Evolutionary conservation across 306 rosid genomes (phyloP).

Genomic region (Argentina anserina): DNA sequence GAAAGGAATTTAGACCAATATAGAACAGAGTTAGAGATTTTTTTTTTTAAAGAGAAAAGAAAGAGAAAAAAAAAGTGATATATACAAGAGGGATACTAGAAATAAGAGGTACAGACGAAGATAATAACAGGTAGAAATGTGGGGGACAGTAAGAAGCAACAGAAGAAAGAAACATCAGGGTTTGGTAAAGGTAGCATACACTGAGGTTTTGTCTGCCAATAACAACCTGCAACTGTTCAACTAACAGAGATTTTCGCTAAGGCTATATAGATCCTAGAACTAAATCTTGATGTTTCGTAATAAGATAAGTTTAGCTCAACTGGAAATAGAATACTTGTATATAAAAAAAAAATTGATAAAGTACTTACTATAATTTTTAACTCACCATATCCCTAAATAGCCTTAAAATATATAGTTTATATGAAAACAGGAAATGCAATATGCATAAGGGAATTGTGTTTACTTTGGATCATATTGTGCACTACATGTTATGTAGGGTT

Average conservation of each 20-base stretch:
- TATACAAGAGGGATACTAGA: not conserved
- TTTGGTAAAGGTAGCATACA: not conserved
- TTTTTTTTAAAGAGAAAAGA: not conserved
- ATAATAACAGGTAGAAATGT: not conserved
- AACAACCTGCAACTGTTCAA: not conserved
- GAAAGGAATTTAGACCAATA: not conserved
- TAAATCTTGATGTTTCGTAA: not conserved
- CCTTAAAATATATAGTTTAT: not conserved
- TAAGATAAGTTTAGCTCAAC: not conserved
- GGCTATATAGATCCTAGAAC: not conserved
- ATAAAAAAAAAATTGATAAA: no score
- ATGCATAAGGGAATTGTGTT: not conserved
- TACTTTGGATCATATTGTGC: not conserved
- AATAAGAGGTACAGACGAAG: not conserved
- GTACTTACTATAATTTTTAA: not conserved
- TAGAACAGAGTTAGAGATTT: not conserved
- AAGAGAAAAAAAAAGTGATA: not conserved
- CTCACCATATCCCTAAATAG: not conserved
- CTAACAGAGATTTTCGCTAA: not conserved
- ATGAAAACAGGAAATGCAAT: not conserved
- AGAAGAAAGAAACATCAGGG: not conserved
- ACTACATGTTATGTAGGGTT: conserved; percentile 7
- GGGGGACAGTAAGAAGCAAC: not conserved
- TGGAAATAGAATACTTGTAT: not conserved
- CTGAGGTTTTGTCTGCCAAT: not conserved